Base-by-base conservation (phyloP, 2,329 filamentous ascomycete species). In the Apiospora saccharicola region DNA sequence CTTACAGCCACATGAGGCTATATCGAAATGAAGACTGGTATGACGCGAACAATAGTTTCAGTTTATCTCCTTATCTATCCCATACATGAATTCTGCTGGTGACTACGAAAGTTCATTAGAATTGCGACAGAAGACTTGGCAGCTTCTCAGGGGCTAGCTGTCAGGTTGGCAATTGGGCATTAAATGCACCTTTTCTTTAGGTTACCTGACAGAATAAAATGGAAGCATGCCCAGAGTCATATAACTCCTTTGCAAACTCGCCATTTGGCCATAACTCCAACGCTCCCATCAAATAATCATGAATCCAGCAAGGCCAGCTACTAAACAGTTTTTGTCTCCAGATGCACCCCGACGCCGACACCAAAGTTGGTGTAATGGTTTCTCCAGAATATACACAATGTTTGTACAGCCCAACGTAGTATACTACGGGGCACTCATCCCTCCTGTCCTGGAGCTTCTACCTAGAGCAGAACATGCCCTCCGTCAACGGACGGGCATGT, bases 381-480 rank as follows among this genome's bases (percentile, higher is more conserved):
- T 41, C 57, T 6, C 57, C 57, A 41, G 14, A 3, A 64, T n/a
- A 64, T 64, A 64, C 57, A 64, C 57, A 57, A 57, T 57, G 26
- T 41, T 64, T 64, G 57, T 64, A 64, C 57, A 64, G 57, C 57
- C 57, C 57, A 37, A 64, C 22, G 57, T 41, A 64, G 30, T 19
- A 64, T 41, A 37, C 19, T 22, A 5, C 26, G 10, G 57, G 57
- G 57, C 57, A 24, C n/a, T 41, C 57, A 24, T 12, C 57, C 24
- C 57, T n/a, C 30, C 7, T n/a, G 34, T 64, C 34, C 34, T 64
- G 26, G 26, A 30, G 26, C 37, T 10, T 41, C 37, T 13, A 24
- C 57, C 34, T 5, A 64, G 8, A 64, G 57, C 34, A n/a, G 19
- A 41, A 41, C 57, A 64, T 41, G 34, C 24, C 19, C 34, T 41